Conservation (phyloP, 2,329 filamentous ascomycete genomes). For the Pseudogymnoascus sp. region DNA sequence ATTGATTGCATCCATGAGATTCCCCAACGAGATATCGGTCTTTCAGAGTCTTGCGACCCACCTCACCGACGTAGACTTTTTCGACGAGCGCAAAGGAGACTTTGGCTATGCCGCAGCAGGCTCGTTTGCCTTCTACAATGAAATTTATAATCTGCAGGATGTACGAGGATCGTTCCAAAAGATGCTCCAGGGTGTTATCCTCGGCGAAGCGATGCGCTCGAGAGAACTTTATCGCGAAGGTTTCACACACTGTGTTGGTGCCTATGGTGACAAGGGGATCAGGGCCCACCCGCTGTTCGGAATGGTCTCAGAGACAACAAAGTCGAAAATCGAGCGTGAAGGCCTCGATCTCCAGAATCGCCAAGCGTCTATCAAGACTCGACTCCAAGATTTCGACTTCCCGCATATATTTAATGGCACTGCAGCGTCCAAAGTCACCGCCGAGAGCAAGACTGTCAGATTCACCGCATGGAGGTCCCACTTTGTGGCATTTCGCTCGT, state of each 20-base stretch:
- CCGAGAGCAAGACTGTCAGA: slow-evolving; percentile 66
- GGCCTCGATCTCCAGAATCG: slow-evolving; percentile 70
- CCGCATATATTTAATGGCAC: slow-evolving; percentile 82
- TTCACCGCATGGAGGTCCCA: slow-evolving; percentile 77
- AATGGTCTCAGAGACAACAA: slow-evolving; percentile 61
- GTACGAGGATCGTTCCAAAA: slow-evolving; percentile 76
- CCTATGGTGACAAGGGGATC: slow-evolving; percentile 48
- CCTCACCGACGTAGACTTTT: slow-evolving; percentile 50
- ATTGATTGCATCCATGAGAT: slow-evolving; percentile 47
- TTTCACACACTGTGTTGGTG: slow-evolving; percentile 84
- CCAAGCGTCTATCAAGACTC: slow-evolving; percentile 58
- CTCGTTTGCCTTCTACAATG: slow-evolving; percentile 66
- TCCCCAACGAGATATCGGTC: slow-evolving; percentile 44
- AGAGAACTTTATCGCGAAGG: slow-evolving; percentile 80
- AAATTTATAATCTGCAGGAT: slow-evolving; percentile 69
- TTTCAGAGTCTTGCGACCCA: slow-evolving; percentile 46
- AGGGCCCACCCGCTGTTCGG: slow-evolving; percentile 59
- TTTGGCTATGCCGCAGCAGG: slow-evolving; percentile 53
- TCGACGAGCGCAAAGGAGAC: slow-evolving; percentile 44
- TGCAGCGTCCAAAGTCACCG: slow-evolving; percentile 70
- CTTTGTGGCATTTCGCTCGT: slow-evolving; percentile 64
- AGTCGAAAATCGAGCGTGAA: slow-evolving; percentile 72
- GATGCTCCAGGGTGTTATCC: slow-evolving; percentile 79
- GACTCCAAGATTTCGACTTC: slow-evolving; percentile 84
- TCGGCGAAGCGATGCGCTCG: slow-evolving; percentile 80